Base-by-base conservation (phyloP, 139 green algal genomes). In the Coelastrella sp. region DNA sequence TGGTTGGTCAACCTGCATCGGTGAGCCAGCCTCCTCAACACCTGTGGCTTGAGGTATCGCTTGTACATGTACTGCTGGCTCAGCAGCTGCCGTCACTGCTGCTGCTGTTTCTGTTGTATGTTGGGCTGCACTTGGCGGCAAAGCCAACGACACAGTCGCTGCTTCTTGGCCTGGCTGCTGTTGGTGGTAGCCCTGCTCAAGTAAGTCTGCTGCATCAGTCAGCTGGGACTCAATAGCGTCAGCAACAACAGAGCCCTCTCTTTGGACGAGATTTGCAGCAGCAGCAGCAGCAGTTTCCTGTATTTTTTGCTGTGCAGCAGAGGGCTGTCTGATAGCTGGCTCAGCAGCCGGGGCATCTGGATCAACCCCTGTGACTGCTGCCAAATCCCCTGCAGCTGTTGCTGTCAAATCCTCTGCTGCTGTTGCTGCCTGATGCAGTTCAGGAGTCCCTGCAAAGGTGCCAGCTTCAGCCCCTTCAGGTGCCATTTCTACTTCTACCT, bases 391-490 rank as follows among this genome's bases (percentile, higher is more conserved):
- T n/a, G 60, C 82, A 75, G 60, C 82, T 63, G 60, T 14, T 12
- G 24, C 9, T 87, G 60, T 0, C 4, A 19, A 14, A 22, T 14
- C 12, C 4, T 72, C 63, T 70, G 66, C 24, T 63, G n/a, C 84
- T 25, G 27, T 14, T n/a, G 14, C 84, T 59, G 35, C 84, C 56
- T 25, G 10, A 19, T 12, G 9, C 57, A n/a, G 14, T 8, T 58
- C 58, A 78, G 19, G 8, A 49, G 80, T 57, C 22, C 22, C 24
- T 57, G 15, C 84, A 70, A 11, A 25, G 6, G 59, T 57, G 7
- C 7, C 79, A 19, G 76, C 87, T 78, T 75, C 20, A 79, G 87
- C 73, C 75, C 56, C 60, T 20, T 15, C 85, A 78, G 10, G 19
- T 8, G 74, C 24, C n/a, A 82, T 20, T 82, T 56, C 74, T 82